Evolutionary conservation across 495 filamentous ascomycete genomes (phyloP), one percentile per base, ranked within the genome.

Genomic region (Penicillium herquei): DNA sequence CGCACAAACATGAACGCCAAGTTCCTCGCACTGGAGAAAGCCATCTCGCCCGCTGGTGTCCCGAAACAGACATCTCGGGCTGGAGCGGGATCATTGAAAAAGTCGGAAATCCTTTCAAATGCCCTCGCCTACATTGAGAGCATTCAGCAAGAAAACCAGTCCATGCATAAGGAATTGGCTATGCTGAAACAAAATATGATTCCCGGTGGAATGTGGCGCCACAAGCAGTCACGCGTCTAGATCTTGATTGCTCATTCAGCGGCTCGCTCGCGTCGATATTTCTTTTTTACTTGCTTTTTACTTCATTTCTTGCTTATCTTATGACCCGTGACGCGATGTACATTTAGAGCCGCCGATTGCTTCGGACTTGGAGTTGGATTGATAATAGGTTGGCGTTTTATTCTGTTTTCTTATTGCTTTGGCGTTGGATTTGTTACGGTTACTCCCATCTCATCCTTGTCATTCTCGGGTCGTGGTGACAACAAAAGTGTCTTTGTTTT

Each of bases 61-160:
- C 61, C 64, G 32, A 70, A 71, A 42, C 50, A 63, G 12, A 49
- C 56, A 13, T 33, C 51, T 9, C 66, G 67, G 12, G 63, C 54
- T 31, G 67, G 67, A 3, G 65, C 72, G 1, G 68, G 70, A 0
- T 73, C 72, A 42, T 59, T 77, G 9, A 78, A 78, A 54, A 78
- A 78, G 51, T 77, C 74, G 0, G 81, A 81, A 40, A 84, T 91
- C 42, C 72, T 96, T 44, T 81, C 80, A 56, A 81, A 84, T 64
- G 83, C 83, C 13, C 81, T 96, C 16, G 83, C 89, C 39, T 87
- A 91, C 44, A 76, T 96, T 66, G 81, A 84, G 46, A 79, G 70
- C 14, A 55, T 78, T 37, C 74, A 78, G 51, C 70, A 74, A 45
- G 68, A 74, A 55, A 78, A 75, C 33, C 65, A 68, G 40, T 61